Base-by-base conservation (phyloP, 257 asterid species). In the Nicotiana noctiflora region DNA sequence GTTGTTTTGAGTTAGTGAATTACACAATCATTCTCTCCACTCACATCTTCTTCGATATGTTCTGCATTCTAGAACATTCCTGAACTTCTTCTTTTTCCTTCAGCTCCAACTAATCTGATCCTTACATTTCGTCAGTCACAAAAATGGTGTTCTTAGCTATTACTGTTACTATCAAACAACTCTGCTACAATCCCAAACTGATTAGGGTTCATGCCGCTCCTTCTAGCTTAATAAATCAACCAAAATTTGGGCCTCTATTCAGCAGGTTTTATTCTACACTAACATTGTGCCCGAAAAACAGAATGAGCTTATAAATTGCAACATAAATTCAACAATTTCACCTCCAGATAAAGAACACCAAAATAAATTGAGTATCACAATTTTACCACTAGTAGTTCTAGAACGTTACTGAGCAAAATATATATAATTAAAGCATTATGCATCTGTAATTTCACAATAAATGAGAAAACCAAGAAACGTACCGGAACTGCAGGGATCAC, bases 401-500 rank as follows among this genome's bases (percentile, higher is more conserved):
- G 2, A 31, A 66, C 75, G 13, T 66, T 66, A 49, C 4, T 18
- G 76, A 11, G 55, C 18, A 40, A 67, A n/a, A 37, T 68, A 37
- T 11, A 40, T 67, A 13, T 2, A n/a, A 11, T 40, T 40, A 37
- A 37, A 1, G 37, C 12, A n/a, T 37, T 11, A 37, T 19, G n/a
- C 55, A 46, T 49, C 23, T 37, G 27, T 49, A 63, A 3, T 12
- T 32, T 8, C 55, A 27, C 65, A 53, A 15, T 32, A 78, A 46
- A 15, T 8, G 13, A 1, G 79, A 52, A 25, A 62, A 72, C 62
- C 79, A 31, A 46, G 70, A 59, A 83, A 79, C 23, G 27, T 12
- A 88, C 87, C 93, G 7, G 89, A 65, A 57, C 76, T 84, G 49
- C 49, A 40, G 49, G 86, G 83, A 49, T 29, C 82, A 31, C 55